These are phyloP conservation scores for Yamadazyma diospyri DNA, from an alignment of 1,139 yeast genomes.

Conservation along the genomic window DNA sequence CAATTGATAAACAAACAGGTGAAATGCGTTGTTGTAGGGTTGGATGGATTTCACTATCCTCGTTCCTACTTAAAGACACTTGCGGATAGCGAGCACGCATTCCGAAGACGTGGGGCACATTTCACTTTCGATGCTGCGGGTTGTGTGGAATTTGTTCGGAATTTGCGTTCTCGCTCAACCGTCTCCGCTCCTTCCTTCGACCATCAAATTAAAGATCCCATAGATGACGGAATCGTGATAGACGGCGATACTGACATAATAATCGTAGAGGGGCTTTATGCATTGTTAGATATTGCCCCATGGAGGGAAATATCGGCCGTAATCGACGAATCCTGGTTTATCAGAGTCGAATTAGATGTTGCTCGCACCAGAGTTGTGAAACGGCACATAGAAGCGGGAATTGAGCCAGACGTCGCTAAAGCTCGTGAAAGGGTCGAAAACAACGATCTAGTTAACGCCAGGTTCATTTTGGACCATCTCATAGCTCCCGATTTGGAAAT, in stretches of 20 bases:
- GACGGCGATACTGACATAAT: conserved; percentile 45
- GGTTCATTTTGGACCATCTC: conserved; percentile 33
- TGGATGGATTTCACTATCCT: conserved; percentile 85
- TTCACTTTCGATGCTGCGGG: conserved; percentile 68
- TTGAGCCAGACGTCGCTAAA: conserved; percentile 49
- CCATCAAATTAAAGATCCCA: conserved; percentile 68
- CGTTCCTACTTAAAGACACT: conserved; percentile 49
- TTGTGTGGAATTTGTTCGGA: conserved; percentile 25
- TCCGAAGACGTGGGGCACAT: conserved; percentile 77
- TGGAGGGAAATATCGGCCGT: conserved; percentile 46
- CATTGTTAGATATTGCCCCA: conserved; percentile 44
- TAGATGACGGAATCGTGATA: conserved; percentile 47
- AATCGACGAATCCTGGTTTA: conserved; percentile 44
- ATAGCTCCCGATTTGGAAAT: conserved; percentile 1
- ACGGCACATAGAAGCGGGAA: conserved; percentile 74
- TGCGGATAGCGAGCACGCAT: conserved; percentile 54
- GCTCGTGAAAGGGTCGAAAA: conserved; percentile 62
- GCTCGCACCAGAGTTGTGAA: conserved; percentile 60
- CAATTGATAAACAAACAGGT: conserved; percentile 15
- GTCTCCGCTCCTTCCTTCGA: conserved; percentile 67
- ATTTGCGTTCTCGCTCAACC: conserved; percentile 15
- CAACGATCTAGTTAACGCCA: conserved; percentile 71
- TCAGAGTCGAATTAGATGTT: conserved; percentile 38
- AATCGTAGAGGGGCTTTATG: conserved; percentile 64
- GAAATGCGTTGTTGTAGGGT: conserved; percentile 28